These are phyloP conservation scores for Polyplosphaeria fusca DNA, from an alignment of 495 filamentous ascomycete genomes.

Conservation along the genomic window DNA sequence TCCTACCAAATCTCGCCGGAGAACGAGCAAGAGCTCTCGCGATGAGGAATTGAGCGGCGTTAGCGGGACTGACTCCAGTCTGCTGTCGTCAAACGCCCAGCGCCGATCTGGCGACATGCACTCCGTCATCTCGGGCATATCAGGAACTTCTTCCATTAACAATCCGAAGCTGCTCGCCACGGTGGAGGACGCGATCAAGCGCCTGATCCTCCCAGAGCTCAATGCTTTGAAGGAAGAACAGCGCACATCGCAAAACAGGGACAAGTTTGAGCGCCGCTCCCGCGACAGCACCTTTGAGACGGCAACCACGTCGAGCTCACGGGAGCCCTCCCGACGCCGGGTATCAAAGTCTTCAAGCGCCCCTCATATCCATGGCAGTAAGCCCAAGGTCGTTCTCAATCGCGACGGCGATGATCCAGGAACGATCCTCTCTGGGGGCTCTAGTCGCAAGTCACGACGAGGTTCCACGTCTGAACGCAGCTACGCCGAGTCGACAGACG, in stretches of 20 bases:
- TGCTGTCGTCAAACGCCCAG: slow-evolving; percentile 63
- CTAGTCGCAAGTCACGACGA: slow-evolving; percentile 47
- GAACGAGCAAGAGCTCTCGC: slow-evolving; percentile 56
- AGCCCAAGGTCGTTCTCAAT: slow-evolving; percentile 63
- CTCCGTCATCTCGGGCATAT: slow-evolving; percentile 71
- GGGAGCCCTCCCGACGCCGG: slow-evolving; percentile 55
- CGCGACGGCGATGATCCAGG: slow-evolving; percentile 59
- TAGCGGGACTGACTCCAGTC: slow-evolving; percentile 70
- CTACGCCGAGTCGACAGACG: slow-evolving; percentile 49
- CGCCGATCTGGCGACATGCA: slow-evolving; percentile 70
- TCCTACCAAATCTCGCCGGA: slow-evolving; percentile 46
- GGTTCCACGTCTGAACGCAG: slow-evolving; percentile 48
- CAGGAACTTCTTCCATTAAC: slow-evolving; percentile 80
- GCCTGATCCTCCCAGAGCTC: slow-evolving; percentile 87
- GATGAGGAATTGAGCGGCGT: slow-evolving; percentile 58
- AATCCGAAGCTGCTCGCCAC: slow-evolving; percentile 94
- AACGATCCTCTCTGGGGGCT: slow-evolving; percentile 56
- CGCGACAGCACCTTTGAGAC: slow-evolving; percentile 46
- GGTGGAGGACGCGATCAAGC: slow-evolving; percentile 91
- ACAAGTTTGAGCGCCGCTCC: slow-evolving; percentile 54
- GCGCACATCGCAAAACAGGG: slow-evolving; percentile 58
- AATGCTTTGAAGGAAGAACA: slow-evolving; percentile 88
- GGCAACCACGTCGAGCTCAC: slow-evolving; percentile 61
- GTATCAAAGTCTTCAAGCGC: slow-evolving; percentile 68
- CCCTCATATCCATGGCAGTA: slow-evolving; percentile 57